Evolutionary conservation across 495 filamentous ascomycete genomes (phyloP), one percentile per base, ranked within the genome.

Genomic region (Terfezia boudieri): DNA sequence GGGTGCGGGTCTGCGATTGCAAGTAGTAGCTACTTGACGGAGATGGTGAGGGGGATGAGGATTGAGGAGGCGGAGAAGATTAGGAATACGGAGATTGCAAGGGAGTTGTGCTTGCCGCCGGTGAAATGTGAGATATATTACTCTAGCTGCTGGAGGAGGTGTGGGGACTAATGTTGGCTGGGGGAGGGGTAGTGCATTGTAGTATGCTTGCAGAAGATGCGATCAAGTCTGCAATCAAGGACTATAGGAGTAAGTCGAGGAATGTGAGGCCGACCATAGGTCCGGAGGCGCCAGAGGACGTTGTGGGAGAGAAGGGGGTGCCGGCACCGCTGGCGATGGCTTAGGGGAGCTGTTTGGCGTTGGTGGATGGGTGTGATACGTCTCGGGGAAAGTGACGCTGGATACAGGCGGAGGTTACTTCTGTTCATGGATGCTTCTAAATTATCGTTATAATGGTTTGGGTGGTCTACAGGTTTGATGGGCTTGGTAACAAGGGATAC

Each of bases 191-290:
- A 46, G 41, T 95, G 36, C 92, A 99, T 70, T 99, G 92, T 76
- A 95, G 88, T 56, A 94, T 99, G 84, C 80, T 99, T 56, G 92
- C 92, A 26, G 92, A 99, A 71, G 89, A 99, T 67, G 92, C 92
- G 56, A 95, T 99, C 76, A 95, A 95, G 71, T 89, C 86, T n/a
- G 92, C 92, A 55, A 96, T 96, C 68, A 82, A 79, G 54, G 89
- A 98, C 69, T 96, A 95, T 74, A 86, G 94, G 74, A 86, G 79
- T 65, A 96, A 96, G 77, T 46, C 41, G 41, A 46, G 41, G 17
- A 46, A 4, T 20, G 41, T 20, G 17, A 46, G 14, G 14, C 41
- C 41, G 14, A 46, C 41, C 4, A 46, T 46, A 5, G 41, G 41
- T 9, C 14, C 41, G 4, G 17, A 14, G 12, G 41, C 8, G 1